A percentile compares a stretch with the other conserved stretches of the same genome.
Conservation (phyloP, 352 stramenopile genomes). For the Pythium grandisporangium region DNA sequence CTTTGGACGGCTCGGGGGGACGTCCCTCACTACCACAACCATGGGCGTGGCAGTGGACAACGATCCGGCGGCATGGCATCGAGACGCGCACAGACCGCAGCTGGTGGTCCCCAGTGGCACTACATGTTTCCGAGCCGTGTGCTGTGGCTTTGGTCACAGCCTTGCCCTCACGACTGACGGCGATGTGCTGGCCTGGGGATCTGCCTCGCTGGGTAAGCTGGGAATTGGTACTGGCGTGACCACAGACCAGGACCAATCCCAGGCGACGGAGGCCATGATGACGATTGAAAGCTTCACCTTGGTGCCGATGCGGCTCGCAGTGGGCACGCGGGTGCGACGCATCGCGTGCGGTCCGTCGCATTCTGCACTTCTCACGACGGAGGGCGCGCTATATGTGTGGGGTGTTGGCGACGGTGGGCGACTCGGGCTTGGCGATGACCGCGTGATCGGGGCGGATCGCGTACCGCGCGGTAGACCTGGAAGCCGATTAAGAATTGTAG, state of each 20-base stretch:
- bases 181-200: slow-evolving; percentile 70
- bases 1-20: slow-evolving; percentile 45
- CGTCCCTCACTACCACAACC: too few species aligned
- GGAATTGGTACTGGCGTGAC: too few species aligned
- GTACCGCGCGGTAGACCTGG: slow-evolving; percentile 59
- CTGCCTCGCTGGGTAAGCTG: slow-evolving; percentile 62
- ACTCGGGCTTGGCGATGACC: slow-evolving; percentile 58
- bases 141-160: slow-evolving; percentile 63
- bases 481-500: slow-evolving; percentile 27
- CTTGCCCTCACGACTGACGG: slow-evolving; percentile 50
- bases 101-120: slow-evolving; percentile 24
- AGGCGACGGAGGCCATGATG: too few species aligned
- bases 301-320: slow-evolving; percentile 26
- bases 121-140: slow-evolving; percentile 42
- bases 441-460: slow-evolving; percentile 42
- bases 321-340: slow-evolving; percentile 30
- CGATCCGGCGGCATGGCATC: slow-evolving; percentile 39
- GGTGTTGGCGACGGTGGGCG: slow-evolving; percentile 59
- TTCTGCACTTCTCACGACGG: slow-evolving; percentile 47
- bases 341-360: slow-evolving; percentile 75
- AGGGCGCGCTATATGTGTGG: slow-evolving; percentile 64
- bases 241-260: too few species aligned
- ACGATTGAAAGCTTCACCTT: slow-evolving; percentile 54
- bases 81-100: slow-evolving; percentile 35
- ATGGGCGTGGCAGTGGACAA: slow-evolving; percentile 18